These are phyloP conservation scores for Fusarium sp. DNA, from an alignment of 2,329 filamentous ascomycete genomes.

Conservation along the genomic window DNA sequence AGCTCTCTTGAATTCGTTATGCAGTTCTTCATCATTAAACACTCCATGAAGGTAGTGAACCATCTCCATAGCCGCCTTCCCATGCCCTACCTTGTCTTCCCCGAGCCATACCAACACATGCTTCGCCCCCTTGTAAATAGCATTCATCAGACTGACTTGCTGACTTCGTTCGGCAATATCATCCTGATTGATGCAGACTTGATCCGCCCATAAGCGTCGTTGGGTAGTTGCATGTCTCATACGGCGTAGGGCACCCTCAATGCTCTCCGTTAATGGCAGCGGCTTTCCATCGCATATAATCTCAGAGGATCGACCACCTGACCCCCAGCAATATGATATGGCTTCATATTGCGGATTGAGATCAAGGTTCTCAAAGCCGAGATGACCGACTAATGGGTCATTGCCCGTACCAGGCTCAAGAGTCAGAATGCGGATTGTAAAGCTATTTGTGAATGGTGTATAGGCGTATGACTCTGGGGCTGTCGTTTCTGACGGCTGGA, in stretches of 20 bases:
- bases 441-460: constrained; percentile 26
- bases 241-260: constrained; percentile 45
- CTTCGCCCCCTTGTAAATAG: constrained; percentile 47
- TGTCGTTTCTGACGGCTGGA: background rate
- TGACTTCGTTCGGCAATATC: constrained; percentile 47
- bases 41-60: constrained; percentile 42
- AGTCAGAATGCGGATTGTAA: constrained; percentile 46
- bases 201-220: constrained; percentile 51
- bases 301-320: constrained; percentile 30
- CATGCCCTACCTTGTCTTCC: constrained; percentile 41
- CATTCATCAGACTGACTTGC: constrained; percentile 52
- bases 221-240: constrained; percentile 38
- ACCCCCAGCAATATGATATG: constrained; percentile 51
- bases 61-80: constrained; percentile 41
- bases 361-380: constrained; percentile 40
- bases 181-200: constrained; percentile 53
- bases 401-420: constrained; percentile 43
- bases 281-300: constrained; percentile 38
- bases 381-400: constrained; percentile 42
- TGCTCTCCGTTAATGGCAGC: constrained; percentile 44
- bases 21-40: constrained; percentile 45
- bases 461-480: constrained; percentile 33
- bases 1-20: constrained; percentile 40
- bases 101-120: constrained; percentile 51
- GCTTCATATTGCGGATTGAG: constrained; percentile 43